These are phyloP conservation scores for Cyclotella atomus DNA, from an alignment of 108 stramenopile species.

Conservation along the genomic window DNA sequence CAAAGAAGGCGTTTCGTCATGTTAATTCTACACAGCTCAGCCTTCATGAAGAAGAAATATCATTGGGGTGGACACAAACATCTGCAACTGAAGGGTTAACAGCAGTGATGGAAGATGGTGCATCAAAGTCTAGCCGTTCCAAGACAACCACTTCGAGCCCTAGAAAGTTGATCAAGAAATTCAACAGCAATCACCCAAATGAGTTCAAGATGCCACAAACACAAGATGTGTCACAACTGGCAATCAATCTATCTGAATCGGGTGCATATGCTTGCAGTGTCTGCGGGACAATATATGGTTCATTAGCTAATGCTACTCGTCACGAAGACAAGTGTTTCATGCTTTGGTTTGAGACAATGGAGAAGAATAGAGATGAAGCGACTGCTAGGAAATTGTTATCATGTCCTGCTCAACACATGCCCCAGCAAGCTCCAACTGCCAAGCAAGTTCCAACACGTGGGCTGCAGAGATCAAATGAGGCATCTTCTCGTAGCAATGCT, in stretches of 20 bases:
- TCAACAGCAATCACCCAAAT: neutral
- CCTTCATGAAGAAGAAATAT: neutral
- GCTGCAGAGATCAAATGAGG: neutral
- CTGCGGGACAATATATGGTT: slow-evolving; percentile 67
- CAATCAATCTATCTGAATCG: neutral
- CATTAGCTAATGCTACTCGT: slow-evolving; percentile 53
- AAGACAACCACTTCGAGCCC: neutral
- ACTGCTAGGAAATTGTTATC: neutral
- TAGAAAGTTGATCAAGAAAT: neutral
- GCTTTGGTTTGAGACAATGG: slow-evolving; percentile 25
- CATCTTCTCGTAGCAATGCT: neutral
- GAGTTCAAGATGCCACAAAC: neutral
- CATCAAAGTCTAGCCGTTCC: neutral
- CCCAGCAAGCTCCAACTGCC: neutral
- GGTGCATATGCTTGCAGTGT: slow-evolving; percentile 83
- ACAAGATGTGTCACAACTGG: neutral
- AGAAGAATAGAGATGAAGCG: neutral
- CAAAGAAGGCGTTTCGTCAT: neutral
- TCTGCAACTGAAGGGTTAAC: neutral
- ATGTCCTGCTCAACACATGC: neutral
- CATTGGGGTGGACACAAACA: slow-evolving; percentile 3
- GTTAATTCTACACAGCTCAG: neutral
- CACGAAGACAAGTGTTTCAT: slow-evolving; percentile 71
- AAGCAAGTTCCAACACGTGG: neutral
- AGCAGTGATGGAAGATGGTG: neutral